phyloP scores from a whole-genome alignment of 1,284 basidiomycete species.

The Papiliotrema fonsecae region DNA sequence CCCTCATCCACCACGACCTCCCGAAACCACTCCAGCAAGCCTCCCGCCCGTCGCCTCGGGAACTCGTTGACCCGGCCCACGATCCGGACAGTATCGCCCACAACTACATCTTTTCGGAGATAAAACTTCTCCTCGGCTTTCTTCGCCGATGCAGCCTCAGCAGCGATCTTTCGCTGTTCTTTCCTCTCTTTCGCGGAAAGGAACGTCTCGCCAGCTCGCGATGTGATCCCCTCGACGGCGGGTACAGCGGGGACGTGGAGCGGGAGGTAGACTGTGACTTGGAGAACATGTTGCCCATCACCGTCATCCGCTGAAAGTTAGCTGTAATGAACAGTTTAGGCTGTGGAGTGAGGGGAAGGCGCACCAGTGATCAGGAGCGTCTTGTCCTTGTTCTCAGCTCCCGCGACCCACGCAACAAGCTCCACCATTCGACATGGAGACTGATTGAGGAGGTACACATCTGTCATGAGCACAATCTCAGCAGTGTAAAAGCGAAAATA shows the following conservation, averaged over 20 bases:
- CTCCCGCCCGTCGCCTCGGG: slow-evolving; percentile 12
- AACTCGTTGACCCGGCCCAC: slow-evolving; percentile 38
- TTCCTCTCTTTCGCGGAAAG: slow-evolving; percentile 14
- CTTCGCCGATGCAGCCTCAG: background rate
- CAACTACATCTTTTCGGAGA: slow-evolving; percentile 27
- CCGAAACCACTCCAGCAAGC: slow-evolving; percentile 24
- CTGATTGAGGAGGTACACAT: slow-evolving; percentile 33
- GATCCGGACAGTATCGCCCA: slow-evolving; percentile 38
- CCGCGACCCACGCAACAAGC: slow-evolving; percentile 41
- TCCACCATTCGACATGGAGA: slow-evolving; percentile 38
- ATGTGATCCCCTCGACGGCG: background rate
- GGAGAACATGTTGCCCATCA: slow-evolving; percentile 28
- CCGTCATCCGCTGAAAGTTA: slow-evolving; percentile 38
- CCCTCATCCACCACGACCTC: slow-evolving; percentile 32
- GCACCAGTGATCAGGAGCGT: slow-evolving; percentile 24
- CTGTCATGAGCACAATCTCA: slow-evolving; percentile 12
- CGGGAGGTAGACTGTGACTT: slow-evolving; percentile 20
- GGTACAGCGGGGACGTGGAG: background rate
- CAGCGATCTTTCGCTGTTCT: slow-evolving; percentile 9
- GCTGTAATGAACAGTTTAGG: background rate
- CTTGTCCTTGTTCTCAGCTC: slow-evolving; percentile 35
- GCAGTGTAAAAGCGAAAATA: background rate
- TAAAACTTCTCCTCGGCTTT: slow-evolving; percentile 9
- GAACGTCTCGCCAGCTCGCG: slow-evolving; percentile 4
- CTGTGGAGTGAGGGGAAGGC: background rate